Base-by-base conservation (phyloP, 2,329 filamentous ascomycete genomes). In the Lachnellula hyalina region DNA sequence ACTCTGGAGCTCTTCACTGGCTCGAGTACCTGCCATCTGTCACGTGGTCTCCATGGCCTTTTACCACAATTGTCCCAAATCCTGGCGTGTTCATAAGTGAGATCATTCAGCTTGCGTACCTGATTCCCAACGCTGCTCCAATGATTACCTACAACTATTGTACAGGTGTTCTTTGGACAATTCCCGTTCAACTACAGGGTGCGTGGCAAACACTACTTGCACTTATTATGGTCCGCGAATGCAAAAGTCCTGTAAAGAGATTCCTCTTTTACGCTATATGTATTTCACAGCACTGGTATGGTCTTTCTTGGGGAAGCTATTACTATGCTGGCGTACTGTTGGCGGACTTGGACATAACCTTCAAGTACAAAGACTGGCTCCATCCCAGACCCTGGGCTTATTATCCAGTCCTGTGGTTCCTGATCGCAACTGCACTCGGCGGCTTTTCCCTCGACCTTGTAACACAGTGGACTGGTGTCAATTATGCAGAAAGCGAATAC, bases 121-220 rank as follows among this genome's bases (percentile, higher is more conserved):
- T 77, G 9, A 71, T 77, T n/a, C 75, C 75, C 6, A 78, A 77
- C 48, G 74, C 73, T 2, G 73, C 73, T 7, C 75, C 75, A 0
- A 71, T 75, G 50, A 73, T 78, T 47, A 76, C 73, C 8, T 72
- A 71, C 62, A 73, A 77, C 59, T 77, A 75, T 65, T 77, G 75
- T 55, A 76, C 75, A 0, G 75, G 75, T 63, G 75, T 77, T 5
- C 67, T 78, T 1, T 78, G 75, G 75, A 77, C 75, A 3, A 76
- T 78, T 34, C 74, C 75, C 0, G 74, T 78, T 0, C 74, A 76
- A 58, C 67, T 77, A 1, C 75, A 77, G 60, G 74, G 72, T 38
- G 70, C 74, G 2, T 77, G 75, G 71, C 65, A 73, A n/a, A 70
- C 73, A 2, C 63, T 78, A 2, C 63, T 74, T 9, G 74, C 69